A percentile compares a stretch with the other conserved stretches of the same genome.
These are phyloP conservation scores for Trichoderma endophyticum DNA, from an alignment of 2,329 filamentous ascomycete genomes.

Conservation along the genomic window DNA sequence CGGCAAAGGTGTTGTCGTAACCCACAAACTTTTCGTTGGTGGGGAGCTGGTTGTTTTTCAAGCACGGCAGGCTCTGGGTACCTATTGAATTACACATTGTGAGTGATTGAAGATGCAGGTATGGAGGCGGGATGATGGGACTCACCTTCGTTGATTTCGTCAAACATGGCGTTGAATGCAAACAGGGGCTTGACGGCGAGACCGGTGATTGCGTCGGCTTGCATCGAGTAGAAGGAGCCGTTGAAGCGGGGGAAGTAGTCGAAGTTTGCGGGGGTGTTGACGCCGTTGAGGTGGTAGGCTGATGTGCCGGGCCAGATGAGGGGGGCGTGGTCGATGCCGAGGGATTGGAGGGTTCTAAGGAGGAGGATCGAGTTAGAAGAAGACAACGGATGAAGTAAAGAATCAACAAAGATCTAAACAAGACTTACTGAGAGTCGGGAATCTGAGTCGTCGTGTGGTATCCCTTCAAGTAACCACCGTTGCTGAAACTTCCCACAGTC, in stretches of 20 bases:
- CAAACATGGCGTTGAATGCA: constrained; percentile 17
- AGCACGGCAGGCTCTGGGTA: not conserved
- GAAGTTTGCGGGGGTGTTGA: not conserved
- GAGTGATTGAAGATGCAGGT: not conserved
- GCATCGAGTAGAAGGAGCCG: constrained; percentile 13
- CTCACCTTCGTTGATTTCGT: constrained; percentile 13
- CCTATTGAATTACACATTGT: not conserved
- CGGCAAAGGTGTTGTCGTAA: constrained; percentile 5
- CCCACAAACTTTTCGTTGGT: constrained; percentile 15
- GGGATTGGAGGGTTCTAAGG: not conserved
- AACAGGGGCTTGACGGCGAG: constrained; percentile 1
- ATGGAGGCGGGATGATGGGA: too few species aligned
- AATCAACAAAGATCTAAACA: not conserved
- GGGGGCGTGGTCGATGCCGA: constrained; percentile 13
- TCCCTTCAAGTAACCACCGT: not conserved
- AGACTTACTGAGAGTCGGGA: constrained; percentile 1
- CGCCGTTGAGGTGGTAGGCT: constrained; percentile 14
- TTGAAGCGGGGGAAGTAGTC: constrained; percentile 17
- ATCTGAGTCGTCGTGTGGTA: constrained; percentile 16
- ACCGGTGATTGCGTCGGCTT: constrained; percentile 3
- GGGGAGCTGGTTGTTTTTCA: constrained; percentile 7
- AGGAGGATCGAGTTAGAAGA: not conserved
- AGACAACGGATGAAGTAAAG: too few species aligned
- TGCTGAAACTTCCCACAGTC: constrained; percentile 12
- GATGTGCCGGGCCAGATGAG: constrained; percentile 12